Base-by-base conservation (phyloP, 1,284 basidiomycete genomes). In the Papiliotrema laurentii region DNA sequence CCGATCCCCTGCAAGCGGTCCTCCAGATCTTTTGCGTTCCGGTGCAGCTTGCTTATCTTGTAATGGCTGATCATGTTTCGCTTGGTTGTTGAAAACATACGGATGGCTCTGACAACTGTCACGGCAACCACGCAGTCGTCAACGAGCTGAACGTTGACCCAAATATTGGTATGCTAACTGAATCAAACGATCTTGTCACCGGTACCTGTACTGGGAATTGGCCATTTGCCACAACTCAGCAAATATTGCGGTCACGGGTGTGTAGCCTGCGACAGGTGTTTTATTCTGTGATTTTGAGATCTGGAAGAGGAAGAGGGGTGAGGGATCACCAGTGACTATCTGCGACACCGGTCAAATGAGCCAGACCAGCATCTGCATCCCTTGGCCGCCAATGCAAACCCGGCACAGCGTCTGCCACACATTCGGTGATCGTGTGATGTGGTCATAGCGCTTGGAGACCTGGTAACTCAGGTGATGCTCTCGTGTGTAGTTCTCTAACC, bases 51-150 rank as follows among this genome's bases (percentile, higher is more conserved):
- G 11, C 83, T 81, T 31, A 94, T 76, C 68, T 84, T 88, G 77
- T 89, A 93, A 66, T 92, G 88, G 13, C 86, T 87, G 16, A 93
- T 80, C 90, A 94, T 92, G 72, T 91, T 87, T 51, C 88, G 76
- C 82, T 77, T 69, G 83, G 85, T 81, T 61, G 93, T 93, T 3
- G 86, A 89, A 73, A 93, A 94, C 13, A 89, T 87, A 34, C 90
- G 77, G 21, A 93, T 89, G 41, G 92, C 84, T 7, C 89, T 90
- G 72, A 94, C 91, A 56, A 94, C 89, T 0, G 90, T 93, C 19
- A 93, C 86, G 47, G 89, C 82, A 10, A 92, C 84, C 24, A 94
- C 83, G 38, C 86, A 79, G 43, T 78, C 72, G 10, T 73, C 77
- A 34, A 93, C 81, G 33, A 94, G 81, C 68, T 89, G 88, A 27